Conservation (phyloP, 1,139 yeast species). For the Debaryomycetaceae sp. region DNA sequence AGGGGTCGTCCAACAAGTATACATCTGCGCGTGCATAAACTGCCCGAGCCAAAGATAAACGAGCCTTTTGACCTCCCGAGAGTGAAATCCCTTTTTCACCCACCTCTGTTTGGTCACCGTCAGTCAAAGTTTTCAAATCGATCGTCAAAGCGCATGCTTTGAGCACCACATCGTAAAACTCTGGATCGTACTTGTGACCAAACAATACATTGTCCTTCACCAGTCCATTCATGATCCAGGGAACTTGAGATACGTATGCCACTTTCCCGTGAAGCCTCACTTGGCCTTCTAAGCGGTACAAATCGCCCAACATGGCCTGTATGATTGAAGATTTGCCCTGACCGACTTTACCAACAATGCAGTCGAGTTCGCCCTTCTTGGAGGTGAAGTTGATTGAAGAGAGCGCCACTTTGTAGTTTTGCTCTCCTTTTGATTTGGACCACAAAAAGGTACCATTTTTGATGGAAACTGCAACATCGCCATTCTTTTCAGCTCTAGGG, state of each 20-base stretch:
- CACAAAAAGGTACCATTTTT: constrained; percentile 78
- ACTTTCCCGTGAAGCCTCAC: constrained; percentile 67
- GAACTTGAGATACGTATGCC: constrained; percentile 83
- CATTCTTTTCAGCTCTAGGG: constrained; percentile 39
- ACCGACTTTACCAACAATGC: constrained; percentile 91
- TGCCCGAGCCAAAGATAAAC: constrained; percentile 87
- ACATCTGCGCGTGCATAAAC: constrained; percentile 93
- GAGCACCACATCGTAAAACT: constrained; percentile 66
- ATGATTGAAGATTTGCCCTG: constrained; percentile 84
- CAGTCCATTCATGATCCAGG: constrained; percentile 95
- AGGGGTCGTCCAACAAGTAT: constrained; percentile 82
- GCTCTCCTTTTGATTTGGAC: constrained; percentile 62
- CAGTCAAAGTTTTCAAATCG: constrained; percentile 70
- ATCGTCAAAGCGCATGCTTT: constrained; percentile 78
- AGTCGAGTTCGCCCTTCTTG: constrained; percentile 69
- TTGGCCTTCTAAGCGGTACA: constrained; percentile 67
- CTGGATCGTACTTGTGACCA: constrained; percentile 77
- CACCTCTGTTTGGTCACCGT: constrained; percentile 84
- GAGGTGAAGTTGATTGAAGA: constrained; percentile 59
- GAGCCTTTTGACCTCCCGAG: constrained; percentile 96
- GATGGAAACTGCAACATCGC: constrained; percentile 63
- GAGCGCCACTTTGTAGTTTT: constrained; percentile 61
- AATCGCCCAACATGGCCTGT: constrained; percentile 78
- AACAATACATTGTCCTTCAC: constrained; percentile 83
- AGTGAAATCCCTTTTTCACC: constrained; percentile 96